phyloP scores from a whole-genome alignment of 768 basidiomycete genomes.

The Mycena albidolilacea region DNA sequence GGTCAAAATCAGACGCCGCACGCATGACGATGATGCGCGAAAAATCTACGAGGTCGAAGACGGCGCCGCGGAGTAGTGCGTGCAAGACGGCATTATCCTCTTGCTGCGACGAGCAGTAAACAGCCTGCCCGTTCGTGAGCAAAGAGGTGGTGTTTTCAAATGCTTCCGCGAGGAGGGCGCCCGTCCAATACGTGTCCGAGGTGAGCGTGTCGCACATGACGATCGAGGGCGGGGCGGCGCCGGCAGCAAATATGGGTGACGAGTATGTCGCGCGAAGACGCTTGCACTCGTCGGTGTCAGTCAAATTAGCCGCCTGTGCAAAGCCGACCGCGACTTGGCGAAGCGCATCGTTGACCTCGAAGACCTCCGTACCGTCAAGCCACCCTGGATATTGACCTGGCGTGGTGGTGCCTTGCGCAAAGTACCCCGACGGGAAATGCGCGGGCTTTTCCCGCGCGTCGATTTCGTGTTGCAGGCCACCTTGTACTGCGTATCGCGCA shows the following conservation, averaged over 20 bases:
- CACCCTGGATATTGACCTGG: constrained; percentile 36
- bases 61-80: constrained; percentile 53
- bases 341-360: constrained; percentile 56
- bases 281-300: constrained; percentile 35
- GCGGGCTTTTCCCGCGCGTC: constrained; percentile 53
- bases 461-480: constrained; percentile 52
- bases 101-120: constrained; percentile 53
- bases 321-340: constrained; percentile 43
- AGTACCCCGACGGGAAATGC: constrained; percentile 53
- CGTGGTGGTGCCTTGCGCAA: constrained; percentile 31
- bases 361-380: constrained; percentile 50
- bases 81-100: constrained; percentile 60
- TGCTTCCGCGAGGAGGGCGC: constrained; percentile 51
- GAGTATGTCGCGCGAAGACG: constrained; percentile 45
- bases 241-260: constrained; percentile 44
- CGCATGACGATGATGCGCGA: constrained; percentile 56
- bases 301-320: constrained; percentile 42
- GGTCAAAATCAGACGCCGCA: constrained; percentile 53
- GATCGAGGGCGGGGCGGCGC: constrained; percentile 46
- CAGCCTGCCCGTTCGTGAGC: constrained; percentile 51
- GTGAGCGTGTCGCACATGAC: constrained; percentile 49
- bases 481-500: constrained; percentile 52
- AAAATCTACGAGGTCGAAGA: constrained; percentile 53
- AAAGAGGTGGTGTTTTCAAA: constrained; percentile 45
- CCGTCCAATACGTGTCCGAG: constrained; percentile 51